Base-by-base conservation (phyloP, 148 eudicot species). In the Persicaria tinctoria region DNA sequence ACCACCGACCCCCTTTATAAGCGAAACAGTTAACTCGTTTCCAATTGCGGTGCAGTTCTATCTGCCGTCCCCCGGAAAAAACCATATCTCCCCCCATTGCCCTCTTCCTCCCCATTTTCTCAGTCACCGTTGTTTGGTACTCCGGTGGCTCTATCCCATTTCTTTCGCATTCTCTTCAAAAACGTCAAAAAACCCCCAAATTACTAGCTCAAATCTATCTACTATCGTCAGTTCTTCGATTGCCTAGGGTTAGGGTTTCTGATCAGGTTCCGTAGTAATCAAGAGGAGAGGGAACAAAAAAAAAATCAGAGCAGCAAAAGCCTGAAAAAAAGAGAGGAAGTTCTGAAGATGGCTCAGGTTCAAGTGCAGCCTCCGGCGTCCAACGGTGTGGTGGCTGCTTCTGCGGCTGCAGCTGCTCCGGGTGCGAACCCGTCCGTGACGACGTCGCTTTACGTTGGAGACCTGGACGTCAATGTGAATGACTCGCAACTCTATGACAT, bases 401-500 rank as follows among this genome's bases (percentile, higher is more conserved):
- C 23, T 46, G 14, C 45, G 5, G 46, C 70, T 16, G 46, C 45
- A 80, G 80, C 46, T 66, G 62, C 16, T 56, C 70, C 70, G 1
- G 70, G 70, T 10, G 12, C 73, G 10, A 82, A 78, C 44, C 85
- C 85, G 70, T 82, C 85, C 4, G 82, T 71, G 68, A 71, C 96
- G 77, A 89, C 97, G 71, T 91, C 98, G 76, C 77, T 93, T 50
- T 93, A 91, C 20, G 97, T 93, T 0, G 98, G 98, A 73, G 98
- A 93, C 78, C 78, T 93, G 63, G 98, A 93, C 41, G 70, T 79
- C 6, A 88, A 78, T 23, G 97, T 93, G 6, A 89, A 91, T 6
- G 98, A 93, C 60, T 88, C 97, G 27, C 98, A 93, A 85, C 82
- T 93, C 53, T 93, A 86, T 16, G 97, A 93, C 86, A 85, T 93